Conservation (phyloP, 192 early-diverging fungal species). For the Coemansia erecta region DNA sequence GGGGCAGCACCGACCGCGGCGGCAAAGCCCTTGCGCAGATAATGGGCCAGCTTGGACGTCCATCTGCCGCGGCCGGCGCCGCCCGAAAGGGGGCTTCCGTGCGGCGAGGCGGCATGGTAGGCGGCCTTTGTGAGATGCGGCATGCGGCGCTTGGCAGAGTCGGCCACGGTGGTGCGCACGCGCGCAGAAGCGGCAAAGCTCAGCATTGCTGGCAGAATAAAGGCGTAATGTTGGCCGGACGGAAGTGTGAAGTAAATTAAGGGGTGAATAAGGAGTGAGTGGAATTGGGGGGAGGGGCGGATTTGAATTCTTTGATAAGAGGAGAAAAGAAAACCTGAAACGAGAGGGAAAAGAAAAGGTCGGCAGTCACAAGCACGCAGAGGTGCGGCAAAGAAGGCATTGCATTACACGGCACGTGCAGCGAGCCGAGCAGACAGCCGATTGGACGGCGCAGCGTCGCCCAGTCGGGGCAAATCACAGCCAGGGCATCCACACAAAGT, state of each 20-base stretch:
- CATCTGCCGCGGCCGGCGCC: constrained; percentile 22
- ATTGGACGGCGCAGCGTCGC: neutral
- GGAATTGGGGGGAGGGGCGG: too few relatives aligned
- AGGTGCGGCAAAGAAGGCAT: neutral
- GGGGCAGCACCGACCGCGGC: neutral
- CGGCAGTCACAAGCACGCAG: neutral
- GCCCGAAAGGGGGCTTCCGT: constrained; percentile 8
- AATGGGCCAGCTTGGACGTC: constrained; percentile 27
- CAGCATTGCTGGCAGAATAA: constrained; percentile 17
- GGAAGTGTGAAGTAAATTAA: neutral
- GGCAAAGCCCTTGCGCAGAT: constrained; percentile 19
- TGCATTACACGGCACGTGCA: neutral
- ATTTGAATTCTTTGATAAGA: neutral
- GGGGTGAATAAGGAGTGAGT: too few relatives aligned
- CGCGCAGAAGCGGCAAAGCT: constrained; percentile 19
- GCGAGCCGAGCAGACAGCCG: neutral
- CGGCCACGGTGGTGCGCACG: constrained; percentile 8
- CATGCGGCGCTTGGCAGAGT: constrained; percentile 2
- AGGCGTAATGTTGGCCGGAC: constrained; percentile 2
- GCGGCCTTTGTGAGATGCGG: constrained; percentile 16
- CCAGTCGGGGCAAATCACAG: too few relatives aligned
- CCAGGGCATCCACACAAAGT: constrained; percentile 90
- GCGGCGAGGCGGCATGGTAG: constrained; percentile 29
- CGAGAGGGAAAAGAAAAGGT: neutral
- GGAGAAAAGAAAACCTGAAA: constrained; percentile 4